Evolutionary conservation across 306 rosid genomes (phyloP).

Genomic region (Cicer bijugum): DNA sequence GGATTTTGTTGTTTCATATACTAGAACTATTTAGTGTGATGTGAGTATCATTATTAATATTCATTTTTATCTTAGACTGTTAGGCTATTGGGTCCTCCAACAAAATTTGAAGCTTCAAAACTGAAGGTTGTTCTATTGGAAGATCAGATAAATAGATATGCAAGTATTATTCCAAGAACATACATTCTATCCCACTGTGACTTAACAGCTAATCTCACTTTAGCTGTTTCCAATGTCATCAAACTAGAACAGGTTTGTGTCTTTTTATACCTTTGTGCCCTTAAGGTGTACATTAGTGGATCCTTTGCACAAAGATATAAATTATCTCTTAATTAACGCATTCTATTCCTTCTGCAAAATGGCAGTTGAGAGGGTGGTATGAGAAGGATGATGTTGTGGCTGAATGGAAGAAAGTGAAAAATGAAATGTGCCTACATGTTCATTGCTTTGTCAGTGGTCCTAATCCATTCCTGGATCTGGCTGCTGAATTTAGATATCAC

Average conservation of each 20-base stretch:
- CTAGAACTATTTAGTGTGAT: constrained; percentile 8
- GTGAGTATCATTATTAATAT: constrained; percentile 12
- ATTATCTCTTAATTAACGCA: neutral
- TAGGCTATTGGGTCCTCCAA: constrained; percentile 78
- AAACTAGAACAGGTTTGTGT: constrained; percentile 82
- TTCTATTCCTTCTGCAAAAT: constrained; percentile 28
- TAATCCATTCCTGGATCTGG: constrained; percentile 65
- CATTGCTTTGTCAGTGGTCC: constrained; percentile 99
- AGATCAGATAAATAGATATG: constrained; percentile 58
- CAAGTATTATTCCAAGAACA: constrained; percentile 84
- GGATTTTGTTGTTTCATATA: constrained; percentile 24
- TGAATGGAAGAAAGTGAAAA: constrained; percentile 94
- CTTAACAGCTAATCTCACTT: constrained; percentile 90
- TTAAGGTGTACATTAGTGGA: neutral
- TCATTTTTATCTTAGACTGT: constrained; percentile 57
- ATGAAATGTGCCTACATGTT: constrained; percentile 85
- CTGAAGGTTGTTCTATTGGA: constrained; percentile 74
- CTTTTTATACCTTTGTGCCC: constrained; percentile 3
- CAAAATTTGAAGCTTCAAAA: constrained; percentile 86
- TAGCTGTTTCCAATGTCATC: constrained; percentile 89
- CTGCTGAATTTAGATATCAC: constrained; percentile 92
- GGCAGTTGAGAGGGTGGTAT: constrained; percentile 93
- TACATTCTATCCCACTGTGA: constrained; percentile 94
- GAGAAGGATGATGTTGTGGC: constrained; percentile 95
- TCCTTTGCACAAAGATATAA: neutral